Evolutionary conservation across 1,284 basidiomycete species (phyloP).

Genomic region (Irpex sp.): DNA sequence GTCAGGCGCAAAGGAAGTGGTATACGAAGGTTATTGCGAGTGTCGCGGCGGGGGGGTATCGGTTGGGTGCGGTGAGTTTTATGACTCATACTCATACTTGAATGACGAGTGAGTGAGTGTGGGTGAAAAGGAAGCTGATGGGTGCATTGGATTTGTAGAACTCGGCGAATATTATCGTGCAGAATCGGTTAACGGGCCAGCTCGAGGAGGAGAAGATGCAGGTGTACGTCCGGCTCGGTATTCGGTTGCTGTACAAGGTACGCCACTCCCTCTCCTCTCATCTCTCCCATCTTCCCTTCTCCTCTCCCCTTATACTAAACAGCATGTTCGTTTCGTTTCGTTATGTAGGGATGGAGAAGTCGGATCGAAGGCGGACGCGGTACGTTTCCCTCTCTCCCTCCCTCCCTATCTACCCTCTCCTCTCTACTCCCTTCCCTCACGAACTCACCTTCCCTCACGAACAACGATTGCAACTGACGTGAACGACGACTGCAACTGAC

Average conservation of each 20-base stretch:
- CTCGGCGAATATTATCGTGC: slow-evolving; percentile 94
- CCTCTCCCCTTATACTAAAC: no score
- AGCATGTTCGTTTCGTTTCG: no score
- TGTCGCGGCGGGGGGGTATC: slow-evolving; percentile 82
- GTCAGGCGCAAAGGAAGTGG: slow-evolving; percentile 96
- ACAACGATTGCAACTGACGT: no score
- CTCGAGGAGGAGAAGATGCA: slow-evolving; percentile 98
- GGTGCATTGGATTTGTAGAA: slow-evolving; percentile 43
- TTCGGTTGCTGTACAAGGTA: slow-evolving; percentile 85
- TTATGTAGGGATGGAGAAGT: slow-evolving; percentile 65
- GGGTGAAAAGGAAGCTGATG: background rate
- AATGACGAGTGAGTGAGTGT: no score
- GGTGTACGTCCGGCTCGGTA: slow-evolving; percentile 90
- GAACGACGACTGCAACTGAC: no score
- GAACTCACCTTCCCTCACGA: no score
- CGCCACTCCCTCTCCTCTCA: no score
- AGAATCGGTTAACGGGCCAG: slow-evolving; percentile 87
- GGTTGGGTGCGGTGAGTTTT: slow-evolving; percentile 75
- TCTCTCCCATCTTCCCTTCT: no score
- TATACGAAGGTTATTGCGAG: slow-evolving; percentile 86
- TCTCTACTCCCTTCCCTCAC: no score
- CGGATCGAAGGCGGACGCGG: slow-evolving; percentile 89
- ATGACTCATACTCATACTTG: background rate
- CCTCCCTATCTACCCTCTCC: no score
- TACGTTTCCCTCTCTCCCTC: no score